Evolutionary conservation across 371 early-diverging fungal species (phyloP).

Genomic region (Mortierella sp.): DNA sequence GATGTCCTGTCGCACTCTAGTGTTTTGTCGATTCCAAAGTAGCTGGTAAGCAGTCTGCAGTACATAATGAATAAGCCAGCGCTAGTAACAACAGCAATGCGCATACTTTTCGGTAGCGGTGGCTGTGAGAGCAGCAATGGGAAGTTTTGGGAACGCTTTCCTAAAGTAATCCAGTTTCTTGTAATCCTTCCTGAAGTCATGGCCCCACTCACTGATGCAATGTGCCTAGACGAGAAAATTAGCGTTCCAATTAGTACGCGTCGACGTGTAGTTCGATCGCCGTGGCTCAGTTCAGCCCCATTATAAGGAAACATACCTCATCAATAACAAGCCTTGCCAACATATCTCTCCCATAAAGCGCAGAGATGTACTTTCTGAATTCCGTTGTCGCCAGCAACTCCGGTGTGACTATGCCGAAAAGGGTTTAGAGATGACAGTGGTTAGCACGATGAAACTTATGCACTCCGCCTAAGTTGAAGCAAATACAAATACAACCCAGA

Average conservation of each 20-base stretch:
- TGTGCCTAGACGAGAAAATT: constrained; percentile 24
- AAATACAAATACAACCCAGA: background rate
- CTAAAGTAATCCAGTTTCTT: constrained; percentile 45
- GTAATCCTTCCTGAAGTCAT: constrained; percentile 63
- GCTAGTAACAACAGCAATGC: background rate
- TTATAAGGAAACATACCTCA: constrained; percentile 63
- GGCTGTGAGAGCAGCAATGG: constrained; percentile 91
- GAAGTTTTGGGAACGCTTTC: constrained; percentile 73
- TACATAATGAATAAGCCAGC: background rate
- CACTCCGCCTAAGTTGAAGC: background rate
- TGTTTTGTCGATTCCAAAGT: background rate
- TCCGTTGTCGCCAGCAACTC: constrained; percentile 85
- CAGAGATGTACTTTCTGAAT: constrained; percentile 63
- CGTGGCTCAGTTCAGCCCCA: background rate
- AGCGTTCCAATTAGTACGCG: background rate
- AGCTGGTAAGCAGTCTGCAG: background rate
- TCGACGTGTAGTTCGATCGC: too few relatives aligned
- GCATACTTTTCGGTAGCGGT: constrained; percentile 80
- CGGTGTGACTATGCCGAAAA: constrained; percentile 77
- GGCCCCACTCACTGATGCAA: constrained; percentile 58
- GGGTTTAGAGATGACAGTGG: background rate
- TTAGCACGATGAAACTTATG: background rate
- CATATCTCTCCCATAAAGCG: constrained; percentile 61
- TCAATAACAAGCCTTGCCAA: constrained; percentile 87
- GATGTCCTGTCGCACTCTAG: constrained; percentile 72